phyloP scores from a whole-genome alignment of 805 yeast genomes.

The Monosporozyma unispora region DNA sequence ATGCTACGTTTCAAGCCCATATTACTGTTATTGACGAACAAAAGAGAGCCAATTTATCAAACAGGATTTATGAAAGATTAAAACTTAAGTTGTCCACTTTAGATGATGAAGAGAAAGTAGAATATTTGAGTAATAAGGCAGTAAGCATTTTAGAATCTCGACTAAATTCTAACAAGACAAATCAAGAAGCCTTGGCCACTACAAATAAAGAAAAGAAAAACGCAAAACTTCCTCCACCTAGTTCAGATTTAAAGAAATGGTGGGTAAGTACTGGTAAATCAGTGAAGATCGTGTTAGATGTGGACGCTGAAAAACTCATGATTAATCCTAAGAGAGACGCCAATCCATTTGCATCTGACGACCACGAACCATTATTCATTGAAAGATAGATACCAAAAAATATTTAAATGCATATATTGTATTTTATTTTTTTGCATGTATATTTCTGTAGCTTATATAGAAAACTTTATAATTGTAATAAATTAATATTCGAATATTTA shows the following conservation, averaged over 20 bases:
- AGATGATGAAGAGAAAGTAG: conserved; percentile 36
- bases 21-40: conserved; percentile 59
- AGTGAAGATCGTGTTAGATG: conserved; percentile 53
- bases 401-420: background rate
- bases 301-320: conserved; percentile 33
- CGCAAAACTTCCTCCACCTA: conserved; percentile 70
- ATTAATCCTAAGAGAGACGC: conserved; percentile 61
- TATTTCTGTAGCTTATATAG: background rate
- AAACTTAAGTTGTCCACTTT: conserved; percentile 37
- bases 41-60: conserved; percentile 40
- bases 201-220: background rate
- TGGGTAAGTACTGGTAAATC: conserved; percentile 78
- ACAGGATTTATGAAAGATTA: conserved; percentile 47
- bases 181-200: conserved; percentile 9
- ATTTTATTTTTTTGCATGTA: background rate
- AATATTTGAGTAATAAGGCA: conserved; percentile 36
- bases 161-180: background rate
- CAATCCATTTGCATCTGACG: conserved; percentile 60
- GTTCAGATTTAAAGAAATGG: conserved; percentile 78
- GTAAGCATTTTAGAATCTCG: conserved; percentile 2
- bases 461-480: background rate
- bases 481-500: background rate
- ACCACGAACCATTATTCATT: conserved; percentile 36
- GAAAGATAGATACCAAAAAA: conserved; percentile 2
- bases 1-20: conserved; percentile 55